Evolutionary conservation across 257 asterid genomes (phyloP), one percentile per base, ranked within the genome.

Genomic region (Linaria vulgaris): DNA sequence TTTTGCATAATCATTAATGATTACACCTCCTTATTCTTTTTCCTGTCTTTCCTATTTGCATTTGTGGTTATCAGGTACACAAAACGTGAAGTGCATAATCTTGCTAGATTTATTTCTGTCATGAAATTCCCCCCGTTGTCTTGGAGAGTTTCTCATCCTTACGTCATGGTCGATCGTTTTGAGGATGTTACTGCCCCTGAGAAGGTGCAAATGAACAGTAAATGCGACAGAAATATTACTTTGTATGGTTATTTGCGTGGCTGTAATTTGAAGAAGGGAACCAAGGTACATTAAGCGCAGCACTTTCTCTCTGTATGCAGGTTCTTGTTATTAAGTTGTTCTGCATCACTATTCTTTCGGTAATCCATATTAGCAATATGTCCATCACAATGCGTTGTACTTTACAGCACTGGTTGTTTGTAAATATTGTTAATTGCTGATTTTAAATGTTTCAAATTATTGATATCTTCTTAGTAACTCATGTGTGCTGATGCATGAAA

Each of bases 121-220:
- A 90, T 87, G 95, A 94, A 90, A 80, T 94, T 94, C 72, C 96
- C 96, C 21, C 99, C 96, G 16, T 63, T 90, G 68, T 85, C 95
- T 55, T 94, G 99, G 99, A 84, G 97, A 69, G 74, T 80, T 75
- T 84, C 95, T 76, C 99, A 94, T 80, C 99, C 99, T 30, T 94
- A 90, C 76, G 67, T 94, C 71, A 67, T 94, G 80, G 97, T 76
- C 48, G 99, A 94, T 75, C 95, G 97, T 56, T 81, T 94, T 78
- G 99, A 90, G 79, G 99, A 94, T 79, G 83, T 87, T 44, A 94
- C 99, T 62, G 83, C 88, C 60, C 95, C 97, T 11, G 97, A 94
- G 72, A 90, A 78, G 71, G 85, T 94, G 68, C 86, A 68, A 44
- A 71, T 66, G 83, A 69, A 87, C 72, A 76, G 69, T 67, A 90